Base-by-base conservation (phyloP, 164 flowering plant genomes). In the Saururus chinensis region DNA sequence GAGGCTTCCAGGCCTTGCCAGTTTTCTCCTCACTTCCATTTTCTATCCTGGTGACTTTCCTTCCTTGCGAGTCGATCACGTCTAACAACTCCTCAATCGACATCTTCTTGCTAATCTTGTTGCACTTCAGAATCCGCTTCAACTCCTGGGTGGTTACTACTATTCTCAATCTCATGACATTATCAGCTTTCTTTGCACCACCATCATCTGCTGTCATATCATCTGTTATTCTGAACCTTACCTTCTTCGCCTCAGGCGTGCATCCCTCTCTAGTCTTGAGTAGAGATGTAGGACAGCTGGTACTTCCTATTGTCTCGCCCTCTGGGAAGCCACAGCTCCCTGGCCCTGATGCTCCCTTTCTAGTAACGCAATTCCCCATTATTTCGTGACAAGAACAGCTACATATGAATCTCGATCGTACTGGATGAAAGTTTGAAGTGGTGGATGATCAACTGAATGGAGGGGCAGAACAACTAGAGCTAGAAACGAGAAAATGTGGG, bases 131-230 rank as follows among this genome's bases (percentile, higher is more conserved):
- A 55, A 63, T 54, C 26, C 53, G 37, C 1, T 54, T 63, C 59
- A 63, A 23, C 37, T 63, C 59, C 21, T 40, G 57, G 6, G 48
- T 14, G 51, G 37, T 63, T 14, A 63, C 65, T 67, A 42, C 60
- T 40, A 41, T 58, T 35, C 40, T 51, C 59, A 49, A 16, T 53
- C 66, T 22, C 68, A 55, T 58, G 20, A 63, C 66, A 40, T 51
- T 55, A 13, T 21, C 35, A 20, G 24, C 35, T 19, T 56, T 23
- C 0, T 37, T 63, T 9, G 51, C 22, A 25, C 40, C 35, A 56
- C 41, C 19, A n/a, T n/a, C n/a, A n/a, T n/a, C n/a, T n/a, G n/a
- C n/a, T n/a, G n/a, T n/a, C n/a, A n/a, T n/a, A n/a, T n/a, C n/a
- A n/a, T n/a, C 61, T 40, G 40, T 19, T 14, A 12, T 59, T 9